Percentiles rank a stretch among this genome's conserved stretches.
Evolutionary conservation across 441 rosid species (phyloP).

Genomic region (Hura crepitans): DNA sequence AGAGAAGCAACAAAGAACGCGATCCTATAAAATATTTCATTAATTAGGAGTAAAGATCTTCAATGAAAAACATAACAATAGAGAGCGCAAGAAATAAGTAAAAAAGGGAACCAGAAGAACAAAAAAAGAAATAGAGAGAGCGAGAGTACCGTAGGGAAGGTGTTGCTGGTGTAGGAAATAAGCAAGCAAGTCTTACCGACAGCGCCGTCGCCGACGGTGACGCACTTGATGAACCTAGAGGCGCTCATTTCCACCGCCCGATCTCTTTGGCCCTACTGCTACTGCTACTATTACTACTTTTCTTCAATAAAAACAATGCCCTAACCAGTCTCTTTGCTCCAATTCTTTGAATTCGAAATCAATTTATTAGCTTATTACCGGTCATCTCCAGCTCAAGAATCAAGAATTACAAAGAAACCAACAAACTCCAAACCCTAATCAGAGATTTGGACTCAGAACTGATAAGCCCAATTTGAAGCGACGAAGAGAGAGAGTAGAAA

Average conservation of each 20-base stretch:
- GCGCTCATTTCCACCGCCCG: slow-evolving; percentile 62
- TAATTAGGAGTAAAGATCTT: background rate
- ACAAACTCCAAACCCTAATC: slow-evolving; percentile 6
- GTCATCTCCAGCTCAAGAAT: slow-evolving; percentile 10
- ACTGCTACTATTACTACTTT: background rate
- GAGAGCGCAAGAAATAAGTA: background rate
- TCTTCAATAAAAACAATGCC: slow-evolving; percentile 6
- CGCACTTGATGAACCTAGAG: slow-evolving; percentile 92
- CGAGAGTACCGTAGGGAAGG: slow-evolving; percentile 72
- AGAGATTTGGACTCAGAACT: background rate
- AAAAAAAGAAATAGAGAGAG: background rate
- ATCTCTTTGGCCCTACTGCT: slow-evolving; percentile 11
- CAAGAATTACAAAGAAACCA: background rate
- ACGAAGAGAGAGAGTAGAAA: background rate
- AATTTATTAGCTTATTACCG: background rate
- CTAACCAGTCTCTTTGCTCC: background rate
- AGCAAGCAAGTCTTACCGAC: slow-evolving; percentile 96
- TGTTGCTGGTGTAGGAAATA: slow-evolving; percentile 91
- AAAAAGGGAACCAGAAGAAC: background rate
- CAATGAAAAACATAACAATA: slow-evolving; percentile 6
- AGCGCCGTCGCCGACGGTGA: slow-evolving; percentile 94
- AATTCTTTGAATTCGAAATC: background rate
- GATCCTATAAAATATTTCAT: background rate
- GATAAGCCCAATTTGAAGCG: background rate
- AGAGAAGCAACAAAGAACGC: slow-evolving; percentile 5